Conservation (phyloP, 306 rosid species). For the Acacia acuminata region DNA sequence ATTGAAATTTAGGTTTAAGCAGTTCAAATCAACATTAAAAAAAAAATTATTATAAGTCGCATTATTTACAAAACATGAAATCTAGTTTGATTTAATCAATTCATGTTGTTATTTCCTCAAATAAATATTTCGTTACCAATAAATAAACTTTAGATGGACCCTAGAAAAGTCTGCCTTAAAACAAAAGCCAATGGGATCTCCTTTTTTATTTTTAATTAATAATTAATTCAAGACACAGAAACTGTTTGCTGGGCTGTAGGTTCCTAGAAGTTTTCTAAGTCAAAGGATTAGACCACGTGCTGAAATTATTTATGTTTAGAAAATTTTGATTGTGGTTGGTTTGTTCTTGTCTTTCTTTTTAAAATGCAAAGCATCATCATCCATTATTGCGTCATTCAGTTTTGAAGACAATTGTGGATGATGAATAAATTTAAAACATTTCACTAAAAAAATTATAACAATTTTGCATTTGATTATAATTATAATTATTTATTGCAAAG, state of each 20-base stretch:
- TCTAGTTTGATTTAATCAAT: too few relatives aligned
- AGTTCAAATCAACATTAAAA: too few relatives aligned
- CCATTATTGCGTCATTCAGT: neutral
- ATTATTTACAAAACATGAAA: too few relatives aligned
- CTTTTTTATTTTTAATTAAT: neutral
- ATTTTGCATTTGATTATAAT: neutral
- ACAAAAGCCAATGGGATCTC: neutral
- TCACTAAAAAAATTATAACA: too few relatives aligned
- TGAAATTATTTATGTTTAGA: neutral
- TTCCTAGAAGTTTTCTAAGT: neutral
- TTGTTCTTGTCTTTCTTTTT: neutral
- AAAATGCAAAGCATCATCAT: neutral
- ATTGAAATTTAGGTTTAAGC: too few relatives aligned
- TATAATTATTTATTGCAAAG: too few relatives aligned
- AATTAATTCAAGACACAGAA: neutral
- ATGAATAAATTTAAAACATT: neutral
- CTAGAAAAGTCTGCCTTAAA: neutral
- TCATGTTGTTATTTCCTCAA: neutral
- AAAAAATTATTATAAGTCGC: neutral
- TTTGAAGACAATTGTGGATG: neutral
- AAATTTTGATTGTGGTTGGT: neutral
- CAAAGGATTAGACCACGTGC: neutral
- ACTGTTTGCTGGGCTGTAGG: neutral
- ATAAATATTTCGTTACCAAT: neutral
- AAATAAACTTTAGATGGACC: neutral